These are phyloP conservation scores for Thelephora ganbajun DNA, from an alignment of 768 basidiomycete species.

Conservation along the genomic window DNA sequence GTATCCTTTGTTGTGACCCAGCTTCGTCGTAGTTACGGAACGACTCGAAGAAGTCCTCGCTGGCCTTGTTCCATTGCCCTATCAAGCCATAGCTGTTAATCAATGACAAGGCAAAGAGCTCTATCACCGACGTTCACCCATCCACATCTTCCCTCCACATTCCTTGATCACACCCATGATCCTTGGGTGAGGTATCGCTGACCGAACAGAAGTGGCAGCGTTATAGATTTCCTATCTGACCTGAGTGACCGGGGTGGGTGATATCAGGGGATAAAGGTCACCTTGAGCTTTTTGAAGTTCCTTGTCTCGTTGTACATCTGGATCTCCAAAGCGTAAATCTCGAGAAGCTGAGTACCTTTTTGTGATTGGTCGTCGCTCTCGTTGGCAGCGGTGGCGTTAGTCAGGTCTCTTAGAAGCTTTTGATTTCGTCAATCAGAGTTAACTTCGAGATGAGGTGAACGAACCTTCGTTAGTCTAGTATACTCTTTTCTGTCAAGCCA, in stretches of 20 bases:
- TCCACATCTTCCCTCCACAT: conserved; percentile 99
- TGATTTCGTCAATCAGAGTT: not conserved
- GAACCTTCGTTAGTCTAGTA: conserved; percentile 64
- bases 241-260: no score
- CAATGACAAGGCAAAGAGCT: not conserved
- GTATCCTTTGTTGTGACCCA: conserved; percentile 90
- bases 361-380: conserved; percentile 81
- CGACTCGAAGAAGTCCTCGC: conserved; percentile 97
- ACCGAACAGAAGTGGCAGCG: conserved; percentile 81
- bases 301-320: conserved; percentile 98
- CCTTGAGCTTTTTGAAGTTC: conserved; percentile 94
- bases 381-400: conserved; percentile 45
- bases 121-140: conserved; percentile 76
- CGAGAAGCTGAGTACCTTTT: conserved; percentile 85
- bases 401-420: conserved; percentile 69
- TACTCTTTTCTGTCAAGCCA: conserved; percentile 97
- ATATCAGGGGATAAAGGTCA: conserved; percentile 14
- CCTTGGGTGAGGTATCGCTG: conserved; percentile 93
- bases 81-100: conserved; percentile 1
- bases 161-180: conserved; percentile 99
- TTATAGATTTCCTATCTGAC: conserved; percentile 83
- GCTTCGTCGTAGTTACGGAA: conserved; percentile 99
- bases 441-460: not conserved
- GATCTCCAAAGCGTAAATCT: conserved; percentile 96
- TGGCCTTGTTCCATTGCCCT: conserved; percentile 96